These are phyloP conservation scores for Dactylellina leptospora DNA, from an alignment of 2,329 filamentous ascomycete species.

Conservation along the genomic window DNA sequence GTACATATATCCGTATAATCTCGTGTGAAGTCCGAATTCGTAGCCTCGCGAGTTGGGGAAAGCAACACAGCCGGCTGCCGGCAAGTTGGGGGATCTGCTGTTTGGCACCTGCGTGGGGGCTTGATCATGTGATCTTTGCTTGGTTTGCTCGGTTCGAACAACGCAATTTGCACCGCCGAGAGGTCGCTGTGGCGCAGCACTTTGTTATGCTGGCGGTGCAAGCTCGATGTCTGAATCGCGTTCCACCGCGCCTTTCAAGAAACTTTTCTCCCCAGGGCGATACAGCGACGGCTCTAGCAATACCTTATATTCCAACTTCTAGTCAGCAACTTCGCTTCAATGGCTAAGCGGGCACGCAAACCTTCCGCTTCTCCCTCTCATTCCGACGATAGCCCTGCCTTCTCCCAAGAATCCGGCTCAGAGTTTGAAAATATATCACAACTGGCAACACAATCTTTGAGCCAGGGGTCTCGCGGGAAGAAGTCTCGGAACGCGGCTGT, in stretches of 20 bases:
- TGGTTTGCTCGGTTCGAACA: too few relatives aligned
- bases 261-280: too few relatives aligned
- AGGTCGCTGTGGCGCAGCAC: too few relatives aligned
- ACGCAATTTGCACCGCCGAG: too few relatives aligned
- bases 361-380: constrained; percentile 11
- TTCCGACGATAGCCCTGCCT: constrained; percentile 31
- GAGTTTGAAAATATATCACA: constrained; percentile 37
- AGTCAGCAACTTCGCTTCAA: neutral
- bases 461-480: constrained; percentile 13
- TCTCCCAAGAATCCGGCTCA: constrained; percentile 38
- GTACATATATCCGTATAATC: neutral
- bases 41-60: neutral
- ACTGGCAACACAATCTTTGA: constrained; percentile 22
- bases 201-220: too few relatives aligned
- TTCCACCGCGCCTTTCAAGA: too few relatives aligned
- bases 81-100: neutral
- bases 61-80: neutral
- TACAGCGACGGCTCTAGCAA: too few relatives aligned
- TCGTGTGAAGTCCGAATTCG: neutral
- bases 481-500: constrained; percentile 33
- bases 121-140: too few relatives aligned
- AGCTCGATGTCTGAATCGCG: too few relatives aligned
- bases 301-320: neutral
- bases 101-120: too few relatives aligned
- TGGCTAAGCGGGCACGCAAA: constrained; percentile 30